Base-by-base conservation (phyloP, 192 early-diverging fungal species). In the Linderina pennispora region DNA sequence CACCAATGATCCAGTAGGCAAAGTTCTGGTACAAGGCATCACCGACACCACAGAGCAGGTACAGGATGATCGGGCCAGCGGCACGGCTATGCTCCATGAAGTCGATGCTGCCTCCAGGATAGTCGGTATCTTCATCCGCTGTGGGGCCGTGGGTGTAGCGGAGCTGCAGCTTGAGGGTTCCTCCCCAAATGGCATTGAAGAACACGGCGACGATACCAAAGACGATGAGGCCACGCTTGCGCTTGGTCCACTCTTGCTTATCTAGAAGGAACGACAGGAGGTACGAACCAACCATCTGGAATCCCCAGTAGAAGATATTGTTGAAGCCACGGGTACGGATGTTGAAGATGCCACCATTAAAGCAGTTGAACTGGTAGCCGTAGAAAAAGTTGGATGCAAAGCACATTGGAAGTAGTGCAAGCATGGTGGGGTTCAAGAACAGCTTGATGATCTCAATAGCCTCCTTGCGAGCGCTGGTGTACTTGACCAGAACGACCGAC, bases 1-100 rank as follows among this genome's bases (percentile, higher is more conserved):
- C 77, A 24, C 87, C 87, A 61, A 89, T 76, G 15, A 89, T 42
- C 83, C 84, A 89, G 78, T 89, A 87, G 1, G 61, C 46, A 34
- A 58, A 80, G 45, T 59, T 65, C 57, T 89, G 87, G 68, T 78
- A 86, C 36, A 85, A 76, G 32, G 87, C 78, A 50, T 89, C 87
- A 48, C 63, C 69, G 9, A 84, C 39, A 33, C 87, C 87, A 47
- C 79, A 85, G 40, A 75, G 60, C 40, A 80, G 51, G 50, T 86
- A 89, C 18, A 82, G 41, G 49, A 84, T 48, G 21, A 80, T 46
- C 6, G 76, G 67, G 32, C 69, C 72, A 36, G 7, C 38, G 8
- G 38, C 16, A 20, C 38, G 16, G 38, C 21, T 8, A 22, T 8
- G 5, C 21, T 40, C 38, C 38, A 8, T 20, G 14, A 40, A 40